These are phyloP conservation scores for Suillus luteus DNA, from an alignment of 768 basidiomycete genomes.

Conservation along the genomic window DNA sequence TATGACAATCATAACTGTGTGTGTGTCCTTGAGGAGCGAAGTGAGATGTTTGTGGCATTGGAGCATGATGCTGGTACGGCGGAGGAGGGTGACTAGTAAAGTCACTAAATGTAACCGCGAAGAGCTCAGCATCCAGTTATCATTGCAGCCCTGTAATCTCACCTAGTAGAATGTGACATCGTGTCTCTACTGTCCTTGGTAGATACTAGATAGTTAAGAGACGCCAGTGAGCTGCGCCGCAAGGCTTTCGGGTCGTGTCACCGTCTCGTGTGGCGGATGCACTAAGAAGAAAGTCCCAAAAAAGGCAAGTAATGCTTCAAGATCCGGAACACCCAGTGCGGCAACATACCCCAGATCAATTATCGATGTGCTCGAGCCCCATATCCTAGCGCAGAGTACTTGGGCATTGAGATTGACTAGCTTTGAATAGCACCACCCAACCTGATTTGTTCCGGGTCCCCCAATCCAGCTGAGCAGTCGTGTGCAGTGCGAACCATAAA, in stretches of 20 bases:
- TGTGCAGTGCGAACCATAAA: background rate
- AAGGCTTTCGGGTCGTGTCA: background rate
- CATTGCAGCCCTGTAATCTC: background rate
- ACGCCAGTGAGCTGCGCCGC: background rate
- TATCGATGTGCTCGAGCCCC: background rate
- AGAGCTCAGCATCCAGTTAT: background rate
- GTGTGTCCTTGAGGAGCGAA: background rate
- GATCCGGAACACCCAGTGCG: background rate
- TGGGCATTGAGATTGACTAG: background rate
- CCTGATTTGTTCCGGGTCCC: background rate
- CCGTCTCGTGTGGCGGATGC: background rate
- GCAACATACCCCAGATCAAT: background rate
- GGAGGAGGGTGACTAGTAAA: background rate
- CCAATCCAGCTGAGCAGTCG: background rate
- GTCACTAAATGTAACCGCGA: background rate
- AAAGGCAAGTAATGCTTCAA: background rate
- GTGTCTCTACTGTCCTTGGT: background rate
- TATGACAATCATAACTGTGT: background rate
- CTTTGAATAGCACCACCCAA: background rate
- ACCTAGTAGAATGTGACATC: constrained; percentile 2
- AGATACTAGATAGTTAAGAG: background rate
- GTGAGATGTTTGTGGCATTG: background rate
- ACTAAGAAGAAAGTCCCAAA: background rate
- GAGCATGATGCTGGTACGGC: constrained; percentile 3
- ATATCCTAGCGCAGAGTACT: background rate